A percentile compares a stretch with the other conserved stretches of the same genome.
These are phyloP conservation scores for Ananas comosus DNA, from an alignment of 176 grass and related monocot genomes.

Conservation along the genomic window DNA sequence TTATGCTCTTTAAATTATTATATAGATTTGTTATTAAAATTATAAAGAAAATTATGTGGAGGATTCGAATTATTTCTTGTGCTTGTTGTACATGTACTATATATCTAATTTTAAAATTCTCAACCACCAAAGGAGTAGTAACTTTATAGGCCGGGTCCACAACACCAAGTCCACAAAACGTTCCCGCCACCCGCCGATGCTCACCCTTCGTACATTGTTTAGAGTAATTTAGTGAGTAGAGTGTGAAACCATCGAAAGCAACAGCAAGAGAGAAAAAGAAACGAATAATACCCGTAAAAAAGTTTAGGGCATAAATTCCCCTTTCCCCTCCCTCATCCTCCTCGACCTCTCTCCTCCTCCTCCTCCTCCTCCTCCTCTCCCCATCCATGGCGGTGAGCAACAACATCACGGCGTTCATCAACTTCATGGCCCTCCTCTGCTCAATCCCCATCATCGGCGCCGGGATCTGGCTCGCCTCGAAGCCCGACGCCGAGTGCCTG, in stretches of 20 bases:
- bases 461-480: slow-evolving; percentile 64
- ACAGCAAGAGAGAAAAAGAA: neutral
- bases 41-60: no score
- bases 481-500: slow-evolving; percentile 54
- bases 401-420: slow-evolving; percentile 79
- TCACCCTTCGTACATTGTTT: no score
- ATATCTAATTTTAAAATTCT: no score
- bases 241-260: neutral
- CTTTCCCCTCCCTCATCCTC: neutral
- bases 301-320: neutral
- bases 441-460: slow-evolving; percentile 46
- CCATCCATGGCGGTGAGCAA: slow-evolving; percentile 68
- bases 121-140: no score
- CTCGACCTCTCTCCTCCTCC: neutral
- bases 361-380: no score
- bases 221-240: neutral
- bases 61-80: no score
- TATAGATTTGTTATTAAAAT: no score
- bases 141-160: no score
- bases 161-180: no score
- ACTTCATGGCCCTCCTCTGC: slow-evolving; percentile 66
- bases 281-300: neutral
- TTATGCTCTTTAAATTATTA: no score
- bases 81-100: no score
- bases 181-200: no score